Percentiles rank a stretch among this genome's conserved stretches.
phyloP scores from a whole-genome alignment of 805 yeast species.

The Wickerhamomyces pijperi region DNA sequence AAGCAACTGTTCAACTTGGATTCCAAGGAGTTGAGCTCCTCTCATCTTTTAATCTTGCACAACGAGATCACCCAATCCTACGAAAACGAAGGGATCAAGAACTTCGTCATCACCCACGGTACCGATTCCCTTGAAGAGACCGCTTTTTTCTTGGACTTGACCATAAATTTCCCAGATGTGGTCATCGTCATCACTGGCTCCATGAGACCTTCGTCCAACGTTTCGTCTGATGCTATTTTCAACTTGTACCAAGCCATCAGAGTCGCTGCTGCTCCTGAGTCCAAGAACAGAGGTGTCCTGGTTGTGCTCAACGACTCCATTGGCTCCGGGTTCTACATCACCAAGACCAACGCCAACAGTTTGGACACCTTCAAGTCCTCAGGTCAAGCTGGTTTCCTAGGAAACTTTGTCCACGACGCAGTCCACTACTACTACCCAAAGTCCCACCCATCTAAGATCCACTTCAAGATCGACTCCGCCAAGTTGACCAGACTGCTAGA shows the following conservation, averaged over 20 bases:
- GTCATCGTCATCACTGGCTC: conserved; percentile 65
- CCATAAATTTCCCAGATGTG: conserved; percentile 30
- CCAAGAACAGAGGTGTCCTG: conserved; percentile 47
- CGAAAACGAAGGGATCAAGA: conserved; percentile 33
- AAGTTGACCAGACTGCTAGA: conserved; percentile 9
- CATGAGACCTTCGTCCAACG: conserved; percentile 64
- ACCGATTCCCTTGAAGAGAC: conserved; percentile 65
- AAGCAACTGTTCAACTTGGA: conserved; percentile 55
- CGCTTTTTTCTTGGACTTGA: conserved; percentile 48
- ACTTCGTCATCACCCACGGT: conserved; percentile 60
- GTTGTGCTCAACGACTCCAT: conserved; percentile 60
- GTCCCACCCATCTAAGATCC: conserved; percentile 35
- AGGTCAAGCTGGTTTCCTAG: conserved; percentile 55
- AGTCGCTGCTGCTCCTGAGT: conserved; percentile 41
- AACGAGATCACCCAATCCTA: conserved; percentile 35
- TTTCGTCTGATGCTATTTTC: conserved; percentile 66
- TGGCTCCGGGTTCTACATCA: conserved; percentile 59
- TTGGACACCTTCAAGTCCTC: conserved; percentile 58
- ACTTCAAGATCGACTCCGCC: conserved; percentile 26
- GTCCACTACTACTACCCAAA: conserved; percentile 58
- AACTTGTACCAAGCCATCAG: conserved; percentile 60
- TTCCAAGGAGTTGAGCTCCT: conserved; percentile 46
- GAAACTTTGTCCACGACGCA: conserved; percentile 56
- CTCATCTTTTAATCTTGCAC: conserved; percentile 34
- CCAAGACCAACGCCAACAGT: conserved; percentile 61